These are phyloP conservation scores for Sclerotinia nivalis DNA, from an alignment of 2,329 filamentous ascomycete species.

Conservation along the genomic window DNA sequence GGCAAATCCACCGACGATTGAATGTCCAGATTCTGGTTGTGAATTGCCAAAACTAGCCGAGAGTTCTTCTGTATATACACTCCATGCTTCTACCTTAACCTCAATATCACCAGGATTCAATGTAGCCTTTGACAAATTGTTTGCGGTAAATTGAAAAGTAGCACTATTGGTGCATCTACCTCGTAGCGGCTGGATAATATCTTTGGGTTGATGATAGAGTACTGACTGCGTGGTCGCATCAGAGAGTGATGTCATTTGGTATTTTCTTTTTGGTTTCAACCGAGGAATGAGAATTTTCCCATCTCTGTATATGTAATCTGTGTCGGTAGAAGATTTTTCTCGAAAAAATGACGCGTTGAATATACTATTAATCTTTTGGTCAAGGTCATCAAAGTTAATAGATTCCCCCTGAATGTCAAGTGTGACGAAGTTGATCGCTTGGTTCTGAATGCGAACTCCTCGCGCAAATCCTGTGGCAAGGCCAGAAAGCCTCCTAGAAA, in stretches of 20 bases:
- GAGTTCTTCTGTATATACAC: conserved; percentile 35
- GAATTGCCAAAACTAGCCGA: conserved; percentile 32
- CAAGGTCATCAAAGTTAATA: neutral
- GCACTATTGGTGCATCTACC: neutral
- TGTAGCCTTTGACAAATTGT: neutral
- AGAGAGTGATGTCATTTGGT: neutral
- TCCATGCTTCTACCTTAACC: conserved; percentile 34
- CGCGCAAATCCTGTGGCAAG: conserved; percentile 5
- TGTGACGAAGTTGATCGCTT: neutral
- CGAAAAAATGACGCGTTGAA: neutral
- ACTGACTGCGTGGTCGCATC: neutral
- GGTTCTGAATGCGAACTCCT: neutral
- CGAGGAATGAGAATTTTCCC: neutral
- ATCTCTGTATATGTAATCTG: neutral
- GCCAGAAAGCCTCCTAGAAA: neutral
- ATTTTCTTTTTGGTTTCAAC: neutral
- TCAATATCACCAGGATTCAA: neutral
- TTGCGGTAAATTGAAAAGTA: neutral
- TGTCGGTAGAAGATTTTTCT: neutral
- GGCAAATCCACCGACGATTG: conserved; percentile 37
- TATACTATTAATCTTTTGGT: neutral
- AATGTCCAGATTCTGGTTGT: too few species aligned
- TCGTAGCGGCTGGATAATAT: neutral
- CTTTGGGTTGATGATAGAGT: neutral
- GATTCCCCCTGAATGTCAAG: conserved; percentile 7